These are phyloP conservation scores for Cryphonectria naterciae DNA, from an alignment of 2,329 filamentous ascomycete genomes.

Conservation along the genomic window DNA sequence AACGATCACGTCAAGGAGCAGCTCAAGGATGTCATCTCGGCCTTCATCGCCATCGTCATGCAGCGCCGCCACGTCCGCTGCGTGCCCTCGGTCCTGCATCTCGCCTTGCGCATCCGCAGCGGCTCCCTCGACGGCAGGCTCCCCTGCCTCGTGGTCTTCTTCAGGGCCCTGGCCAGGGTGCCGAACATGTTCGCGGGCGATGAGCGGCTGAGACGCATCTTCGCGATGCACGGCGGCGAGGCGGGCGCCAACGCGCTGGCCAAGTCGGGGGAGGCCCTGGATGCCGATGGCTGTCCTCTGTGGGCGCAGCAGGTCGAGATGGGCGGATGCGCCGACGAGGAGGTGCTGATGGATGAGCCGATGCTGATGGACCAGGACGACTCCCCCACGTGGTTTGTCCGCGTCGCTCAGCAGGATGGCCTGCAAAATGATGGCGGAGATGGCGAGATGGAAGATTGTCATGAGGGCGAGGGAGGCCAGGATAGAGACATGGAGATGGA, in stretches of 20 bases:
- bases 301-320: neutral
- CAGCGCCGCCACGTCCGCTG: neutral
- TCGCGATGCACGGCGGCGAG: neutral
- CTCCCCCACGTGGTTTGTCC: neutral
- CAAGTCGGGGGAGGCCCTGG: neutral
- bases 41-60: neutral
- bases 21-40: neutral
- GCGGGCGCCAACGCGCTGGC: too few relatives aligned
- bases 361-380: neutral
- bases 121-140: neutral
- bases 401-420: neutral
- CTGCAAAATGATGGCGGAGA: neutral
- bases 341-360: neutral
- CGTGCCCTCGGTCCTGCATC: neutral
- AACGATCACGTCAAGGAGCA: neutral
- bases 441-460: neutral
- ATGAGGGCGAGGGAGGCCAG: neutral
- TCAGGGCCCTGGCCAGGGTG: neutral
- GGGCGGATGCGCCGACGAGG: neutral
- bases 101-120: neutral
- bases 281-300: neutral
- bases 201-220: too few relatives aligned
- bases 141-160: neutral
- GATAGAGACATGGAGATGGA: neutral
- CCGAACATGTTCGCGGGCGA: neutral